These are phyloP conservation scores for Hysterangium stoloniferum DNA, from an alignment of 768 basidiomycete species.

Conservation along the genomic window DNA sequence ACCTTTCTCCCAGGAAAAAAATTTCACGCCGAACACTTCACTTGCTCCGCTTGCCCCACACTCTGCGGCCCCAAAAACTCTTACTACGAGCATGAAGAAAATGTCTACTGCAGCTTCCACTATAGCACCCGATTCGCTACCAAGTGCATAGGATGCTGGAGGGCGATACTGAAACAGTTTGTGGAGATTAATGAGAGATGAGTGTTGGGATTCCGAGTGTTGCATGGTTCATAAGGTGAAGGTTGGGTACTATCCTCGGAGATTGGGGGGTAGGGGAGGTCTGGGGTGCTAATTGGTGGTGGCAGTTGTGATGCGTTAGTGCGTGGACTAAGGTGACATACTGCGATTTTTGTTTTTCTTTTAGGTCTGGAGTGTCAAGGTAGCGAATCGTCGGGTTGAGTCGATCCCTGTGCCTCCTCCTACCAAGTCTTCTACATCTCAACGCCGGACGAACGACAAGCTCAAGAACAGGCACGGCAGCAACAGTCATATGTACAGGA, in stretches of 20 bases:
- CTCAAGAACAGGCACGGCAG: neutral
- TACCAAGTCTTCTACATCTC: too few species aligned
- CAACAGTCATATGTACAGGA: constrained; percentile 61
- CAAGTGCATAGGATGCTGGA: constrained; percentile 95
- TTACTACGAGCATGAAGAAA: constrained; percentile 97
- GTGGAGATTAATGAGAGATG: constrained; percentile 99
- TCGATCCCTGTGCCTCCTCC: constrained; percentile 34
- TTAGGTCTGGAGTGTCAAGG: constrained; percentile 99
- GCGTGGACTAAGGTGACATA: neutral
- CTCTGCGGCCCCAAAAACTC: constrained; percentile 97
- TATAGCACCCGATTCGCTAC: constrained; percentile 98
- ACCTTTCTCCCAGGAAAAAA: constrained; percentile 34
- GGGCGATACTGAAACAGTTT: constrained; percentile 97
- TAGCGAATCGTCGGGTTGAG: constrained; percentile 37
- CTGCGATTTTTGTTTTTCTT: neutral
- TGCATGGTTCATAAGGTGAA: constrained; percentile 99
- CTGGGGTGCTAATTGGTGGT: too few species aligned
- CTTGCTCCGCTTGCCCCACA: constrained; percentile 92
- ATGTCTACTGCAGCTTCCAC: constrained; percentile 98
- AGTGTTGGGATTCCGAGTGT: constrained; percentile 99
- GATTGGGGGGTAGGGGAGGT: neutral
- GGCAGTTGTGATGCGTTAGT: too few species aligned
- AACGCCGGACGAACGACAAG: too few species aligned
- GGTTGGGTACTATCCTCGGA: too few species aligned
- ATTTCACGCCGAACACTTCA: constrained; percentile 98